Evolutionary conservation across 1,284 basidiomycete genomes (phyloP), one percentile per base, ranked within the genome.

Genomic region (Apiotrichum montevideense): DNA sequence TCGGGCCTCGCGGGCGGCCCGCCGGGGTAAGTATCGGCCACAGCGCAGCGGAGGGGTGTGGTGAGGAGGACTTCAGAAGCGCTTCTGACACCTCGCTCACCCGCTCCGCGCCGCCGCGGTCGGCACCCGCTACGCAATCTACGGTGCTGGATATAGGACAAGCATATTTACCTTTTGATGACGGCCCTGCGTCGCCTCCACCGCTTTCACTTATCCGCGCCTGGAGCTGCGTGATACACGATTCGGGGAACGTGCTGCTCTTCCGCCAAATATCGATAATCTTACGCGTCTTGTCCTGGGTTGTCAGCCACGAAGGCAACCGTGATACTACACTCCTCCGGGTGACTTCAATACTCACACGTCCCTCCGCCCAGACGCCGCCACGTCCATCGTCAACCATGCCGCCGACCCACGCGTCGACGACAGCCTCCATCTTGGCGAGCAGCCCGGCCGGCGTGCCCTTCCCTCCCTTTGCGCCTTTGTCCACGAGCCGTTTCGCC

Each of bases 241-340:
- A 71, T 64, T 84, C 71, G 57, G 89, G 85, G 78, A 96, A 96
- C 48, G 92, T 93, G 76, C 80, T 83, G 61, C 84, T 84, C 77
- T 91, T 93, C 70, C 82, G 82, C 92, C 92, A 96, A 68, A 96
- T 95, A 77, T 95, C 93, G 77, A 92, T 83, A 69, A 96, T 85
- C 79, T 95, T 96, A 80, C 87, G 87, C 51, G 88, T 83, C 79
- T 96, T 96, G 80, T 95, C 93, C 92, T 96, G 80, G 70, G 14
- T 13, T 44, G 56, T 58, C 49, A 63, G 55, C 29, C 29, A 29
- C 29, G 29, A 29, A 29, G 29, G 29, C 29, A 29, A 3, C 29
- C 29, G 29, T 29, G 29, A 29, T 29, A 29, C 3, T 29, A 2
- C 29, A 29, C 29, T 29, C 29, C 29, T 2, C 29, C 29, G 3